Percentiles rank a stretch among this genome's conserved stretches.
These are phyloP conservation scores for Pythium graminicola DNA, from an alignment of 352 stramenopile genomes.

Conservation along the genomic window DNA sequence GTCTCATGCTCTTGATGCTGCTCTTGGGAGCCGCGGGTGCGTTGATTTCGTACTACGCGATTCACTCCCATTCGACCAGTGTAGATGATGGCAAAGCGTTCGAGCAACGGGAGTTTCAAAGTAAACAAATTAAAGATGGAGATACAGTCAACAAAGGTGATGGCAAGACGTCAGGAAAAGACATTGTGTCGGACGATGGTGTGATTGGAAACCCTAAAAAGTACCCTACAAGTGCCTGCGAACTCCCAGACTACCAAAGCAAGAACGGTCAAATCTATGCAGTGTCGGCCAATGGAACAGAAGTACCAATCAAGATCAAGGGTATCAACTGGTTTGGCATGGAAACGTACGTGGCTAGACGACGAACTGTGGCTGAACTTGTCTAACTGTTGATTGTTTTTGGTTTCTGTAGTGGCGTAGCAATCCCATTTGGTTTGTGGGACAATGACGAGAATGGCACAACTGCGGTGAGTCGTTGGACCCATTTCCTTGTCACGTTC, in stretches of 20 bases:
- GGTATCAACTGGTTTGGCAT: conserved; percentile 83
- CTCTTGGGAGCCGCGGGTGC: background rate
- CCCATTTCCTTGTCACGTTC: no score
- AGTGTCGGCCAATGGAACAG: conserved; percentile 36
- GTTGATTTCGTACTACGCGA: conserved; percentile 1
- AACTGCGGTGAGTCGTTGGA: conserved; percentile 27
- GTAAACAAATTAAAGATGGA: background rate
- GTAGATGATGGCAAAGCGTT: background rate
- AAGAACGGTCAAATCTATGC: conserved; percentile 69
- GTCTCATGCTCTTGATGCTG: conserved; percentile 2
- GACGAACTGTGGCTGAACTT: background rate
- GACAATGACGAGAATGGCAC: conserved; percentile 53
- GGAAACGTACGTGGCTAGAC: conserved; percentile 32
- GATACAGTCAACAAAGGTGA: conserved; percentile 6
- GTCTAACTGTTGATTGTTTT: background rate
- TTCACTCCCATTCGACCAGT: conserved; percentile 5
- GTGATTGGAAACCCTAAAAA: conserved; percentile 63
- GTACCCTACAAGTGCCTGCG: conserved; percentile 46
- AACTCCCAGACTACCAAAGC: conserved; percentile 76
- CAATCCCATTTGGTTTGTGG: conserved; percentile 54
- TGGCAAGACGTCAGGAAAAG: background rate
- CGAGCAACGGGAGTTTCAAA: conserved; percentile 1
- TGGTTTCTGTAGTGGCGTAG: conserved; percentile 23
- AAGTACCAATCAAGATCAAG: conserved; percentile 72
- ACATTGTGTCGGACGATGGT: conserved; percentile 55